Evolutionary conservation across 1,139 yeast species (phyloP).

Genomic region (Yamadazyma buinensis): DNA sequence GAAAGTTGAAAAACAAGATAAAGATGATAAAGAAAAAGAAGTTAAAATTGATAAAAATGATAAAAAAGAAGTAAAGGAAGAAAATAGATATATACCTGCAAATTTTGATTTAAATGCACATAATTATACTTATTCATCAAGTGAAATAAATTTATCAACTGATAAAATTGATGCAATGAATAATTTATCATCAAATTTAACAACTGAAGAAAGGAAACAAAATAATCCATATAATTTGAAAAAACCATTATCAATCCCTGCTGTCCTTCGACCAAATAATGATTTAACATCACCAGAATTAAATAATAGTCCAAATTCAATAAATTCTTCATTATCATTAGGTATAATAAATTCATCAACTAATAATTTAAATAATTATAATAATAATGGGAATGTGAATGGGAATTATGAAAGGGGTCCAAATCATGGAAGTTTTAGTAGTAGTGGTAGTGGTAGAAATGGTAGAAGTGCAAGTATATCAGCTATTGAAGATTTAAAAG

Average conservation of each 20-base stretch:
- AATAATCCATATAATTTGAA: constrained; percentile 30
- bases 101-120: constrained; percentile 33
- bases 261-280: constrained; percentile 35
- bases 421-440: constrained; percentile 3
- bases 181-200: constrained; percentile 22
- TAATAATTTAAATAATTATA: constrained; percentile 1
- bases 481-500: constrained; percentile 4
- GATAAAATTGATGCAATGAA: constrained; percentile 21
- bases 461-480: constrained; percentile 4
- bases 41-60: background rate
- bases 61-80: background rate
- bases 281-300: constrained; percentile 5
- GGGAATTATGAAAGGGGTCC: background rate
- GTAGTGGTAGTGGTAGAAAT: constrained; percentile 1
- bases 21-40: background rate
- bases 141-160: constrained; percentile 8
- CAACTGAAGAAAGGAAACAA: constrained; percentile 17
- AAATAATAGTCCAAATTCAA: constrained; percentile 7
- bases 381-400: background rate
- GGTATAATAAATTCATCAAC: too few relatives aligned
- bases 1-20: background rate
- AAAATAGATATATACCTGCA: constrained; percentile 34
- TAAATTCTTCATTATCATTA: constrained; percentile 5
- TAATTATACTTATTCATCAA: constrained; percentile 13
- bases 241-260: constrained; percentile 41